A percentile compares a stretch with the other conserved stretches of the same genome.
These are phyloP conservation scores for Hygrocybe punicea DNA, from an alignment of 768 basidiomycete species.

Conservation along the genomic window DNA sequence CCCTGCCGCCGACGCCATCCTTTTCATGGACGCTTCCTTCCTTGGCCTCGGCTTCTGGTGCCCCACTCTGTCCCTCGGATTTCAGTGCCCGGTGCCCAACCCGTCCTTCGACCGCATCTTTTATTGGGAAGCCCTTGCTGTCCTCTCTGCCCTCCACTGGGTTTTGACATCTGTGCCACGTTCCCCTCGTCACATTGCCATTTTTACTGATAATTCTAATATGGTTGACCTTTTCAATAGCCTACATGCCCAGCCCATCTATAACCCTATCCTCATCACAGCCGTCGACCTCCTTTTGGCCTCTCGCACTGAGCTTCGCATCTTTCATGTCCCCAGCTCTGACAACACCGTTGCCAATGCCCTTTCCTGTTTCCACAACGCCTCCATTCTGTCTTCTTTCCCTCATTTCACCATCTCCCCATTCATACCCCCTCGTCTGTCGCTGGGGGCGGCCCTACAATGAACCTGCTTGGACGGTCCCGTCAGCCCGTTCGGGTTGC, in stretches of 20 bases:
- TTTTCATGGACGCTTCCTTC: slow-evolving; percentile 23
- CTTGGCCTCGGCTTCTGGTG: slow-evolving; percentile 18
- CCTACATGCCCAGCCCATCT: background rate
- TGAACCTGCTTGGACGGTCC: no score
- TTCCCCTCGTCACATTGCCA: slow-evolving; percentile 17
- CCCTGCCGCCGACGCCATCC: slow-evolving; percentile 6
- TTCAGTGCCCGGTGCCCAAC: background rate
- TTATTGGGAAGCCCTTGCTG: no score
- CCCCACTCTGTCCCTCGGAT: slow-evolving; percentile 18
- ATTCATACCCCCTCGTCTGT: slow-evolving; percentile 16
- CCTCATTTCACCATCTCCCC: background rate
- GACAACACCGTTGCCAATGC: slow-evolving; percentile 18
- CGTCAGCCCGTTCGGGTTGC: no score
- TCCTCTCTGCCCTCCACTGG: background rate
- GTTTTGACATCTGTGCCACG: slow-evolving; percentile 20
- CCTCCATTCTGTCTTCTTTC: no score
- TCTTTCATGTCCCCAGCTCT: slow-evolving; percentile 13
- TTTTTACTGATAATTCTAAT: no score
- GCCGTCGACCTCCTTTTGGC: slow-evolving; percentile 14
- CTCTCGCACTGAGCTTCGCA: slow-evolving; percentile 6
- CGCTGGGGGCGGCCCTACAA: no score
- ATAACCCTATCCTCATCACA: slow-evolving; percentile 19
- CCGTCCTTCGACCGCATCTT: no score
- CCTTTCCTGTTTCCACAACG: slow-evolving; percentile 6
- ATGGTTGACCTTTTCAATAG: slow-evolving; percentile 14